These are phyloP conservation scores for Trichophyton simii DNA, from an alignment of 2,329 filamentous ascomycete species.

Conservation along the genomic window DNA sequence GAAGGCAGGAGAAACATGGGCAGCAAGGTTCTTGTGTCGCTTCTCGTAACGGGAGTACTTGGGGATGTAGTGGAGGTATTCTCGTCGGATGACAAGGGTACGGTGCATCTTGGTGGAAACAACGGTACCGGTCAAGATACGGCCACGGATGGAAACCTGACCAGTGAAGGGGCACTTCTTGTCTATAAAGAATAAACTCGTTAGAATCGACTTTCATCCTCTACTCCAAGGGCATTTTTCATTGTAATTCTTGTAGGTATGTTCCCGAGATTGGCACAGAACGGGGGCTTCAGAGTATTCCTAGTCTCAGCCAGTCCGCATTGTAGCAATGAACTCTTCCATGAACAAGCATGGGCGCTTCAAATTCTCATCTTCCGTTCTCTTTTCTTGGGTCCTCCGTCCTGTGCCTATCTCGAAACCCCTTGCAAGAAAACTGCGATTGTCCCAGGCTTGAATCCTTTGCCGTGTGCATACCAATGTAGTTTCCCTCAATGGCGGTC, in stretches of 20 bases:
- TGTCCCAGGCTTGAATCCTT: background rate
- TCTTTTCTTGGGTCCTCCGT: background rate
- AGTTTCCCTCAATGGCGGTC: conserved; percentile 95
- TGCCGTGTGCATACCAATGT: conserved; percentile 73
- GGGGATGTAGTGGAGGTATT: conserved; percentile 99
- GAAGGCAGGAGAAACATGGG: conserved; percentile 98
- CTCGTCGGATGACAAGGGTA: conserved; percentile 96
- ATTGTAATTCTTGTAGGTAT: background rate
- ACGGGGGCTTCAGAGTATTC: background rate
- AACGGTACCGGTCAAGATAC: conserved; percentile 98
- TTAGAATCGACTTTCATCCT: background rate
- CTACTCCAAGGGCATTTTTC: background rate
- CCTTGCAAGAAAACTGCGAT: background rate
- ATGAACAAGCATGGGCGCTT: background rate
- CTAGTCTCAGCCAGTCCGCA: background rate
- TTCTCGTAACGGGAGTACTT: conserved; percentile 99
- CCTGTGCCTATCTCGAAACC: background rate
- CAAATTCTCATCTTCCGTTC: background rate
- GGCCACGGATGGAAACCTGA: conserved; percentile 97
- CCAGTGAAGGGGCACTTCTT: conserved; percentile 99
- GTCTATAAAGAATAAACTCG: conserved; percentile 47
- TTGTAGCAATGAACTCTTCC: background rate
- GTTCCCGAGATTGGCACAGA: background rate
- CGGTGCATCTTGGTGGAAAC: conserved; percentile 99
- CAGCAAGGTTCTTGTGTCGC: conserved; percentile 99